phyloP scores from a whole-genome alignment of 2,329 filamentous ascomycete species.

The Dothiorella sarmentorum region DNA sequence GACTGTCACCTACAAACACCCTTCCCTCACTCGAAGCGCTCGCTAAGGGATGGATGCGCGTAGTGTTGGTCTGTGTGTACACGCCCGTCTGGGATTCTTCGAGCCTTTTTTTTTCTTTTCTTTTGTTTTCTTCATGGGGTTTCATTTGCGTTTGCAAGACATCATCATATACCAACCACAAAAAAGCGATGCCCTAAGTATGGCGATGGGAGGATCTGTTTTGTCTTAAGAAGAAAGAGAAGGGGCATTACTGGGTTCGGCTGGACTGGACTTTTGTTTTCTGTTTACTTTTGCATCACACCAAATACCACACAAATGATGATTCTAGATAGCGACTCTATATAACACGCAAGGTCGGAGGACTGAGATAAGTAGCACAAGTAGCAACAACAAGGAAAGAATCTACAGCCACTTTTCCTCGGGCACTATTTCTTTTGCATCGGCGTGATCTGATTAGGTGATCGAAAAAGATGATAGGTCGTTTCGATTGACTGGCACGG shows the following conservation, averaged over 20 bases:
- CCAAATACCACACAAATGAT: constrained; percentile 16
- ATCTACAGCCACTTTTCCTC: too few species aligned
- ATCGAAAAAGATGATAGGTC: too few species aligned
- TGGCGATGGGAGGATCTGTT: constrained; percentile 1
- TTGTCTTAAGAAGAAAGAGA: neutral
- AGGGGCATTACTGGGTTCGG: neutral
- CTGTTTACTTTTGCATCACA: neutral
- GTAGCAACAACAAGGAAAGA: neutral
- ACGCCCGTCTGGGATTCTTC: neutral
- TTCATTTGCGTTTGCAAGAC: too few species aligned
- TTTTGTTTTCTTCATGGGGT: too few species aligned
- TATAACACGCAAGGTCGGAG: neutral
- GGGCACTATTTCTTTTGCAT: too few species aligned
- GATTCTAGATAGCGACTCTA: constrained; percentile 2
- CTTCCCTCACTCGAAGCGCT: constrained; percentile 13
- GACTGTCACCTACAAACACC: neutral
- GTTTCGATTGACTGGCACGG: too few species aligned
- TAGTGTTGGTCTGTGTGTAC: constrained; percentile 12
- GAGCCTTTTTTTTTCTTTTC: neutral
- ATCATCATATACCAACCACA: constrained; percentile 14
- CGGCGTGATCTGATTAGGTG: too few species aligned
- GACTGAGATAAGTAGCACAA: neutral
- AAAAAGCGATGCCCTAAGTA: constrained; percentile 7
- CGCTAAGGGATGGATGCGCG: constrained; percentile 11
- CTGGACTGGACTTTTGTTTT: constrained; percentile 5